Conservation (phyloP, 352 stramenopile genomes). For the Pythium dissimile region DNA sequence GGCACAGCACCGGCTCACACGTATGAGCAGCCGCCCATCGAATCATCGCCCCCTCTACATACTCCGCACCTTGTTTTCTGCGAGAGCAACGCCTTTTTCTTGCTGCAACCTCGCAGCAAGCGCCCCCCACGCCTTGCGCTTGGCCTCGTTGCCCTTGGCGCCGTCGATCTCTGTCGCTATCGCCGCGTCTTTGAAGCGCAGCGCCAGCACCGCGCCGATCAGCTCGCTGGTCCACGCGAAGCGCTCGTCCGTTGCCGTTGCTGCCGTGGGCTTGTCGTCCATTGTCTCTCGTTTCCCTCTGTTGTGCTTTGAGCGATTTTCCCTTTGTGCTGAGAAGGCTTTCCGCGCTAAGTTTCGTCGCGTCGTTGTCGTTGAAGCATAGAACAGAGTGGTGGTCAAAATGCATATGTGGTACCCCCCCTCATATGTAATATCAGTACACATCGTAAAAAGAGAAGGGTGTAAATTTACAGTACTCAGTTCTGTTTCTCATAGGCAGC, state of each 20-base stretch:
- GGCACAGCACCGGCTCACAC: background rate
- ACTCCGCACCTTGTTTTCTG: constrained; percentile 11
- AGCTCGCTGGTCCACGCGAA: constrained; percentile 16
- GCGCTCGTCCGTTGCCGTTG: constrained; percentile 10
- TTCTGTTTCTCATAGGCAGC: no score
- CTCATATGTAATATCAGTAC: no score
- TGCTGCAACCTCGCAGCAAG: constrained; percentile 2
- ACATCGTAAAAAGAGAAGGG: no score
- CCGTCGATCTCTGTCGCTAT: constrained; percentile 4
- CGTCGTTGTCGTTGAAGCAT: no score
- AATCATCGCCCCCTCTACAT: background rate
- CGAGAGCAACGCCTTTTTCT: constrained; percentile 1
- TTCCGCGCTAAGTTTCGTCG: no score
- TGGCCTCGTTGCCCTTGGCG: constrained; percentile 15
- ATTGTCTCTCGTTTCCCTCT: no score
- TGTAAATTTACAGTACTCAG: no score
- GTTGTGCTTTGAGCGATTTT: no score
- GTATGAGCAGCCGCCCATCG: background rate
- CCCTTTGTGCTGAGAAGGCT: no score
- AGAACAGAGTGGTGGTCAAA: no score
- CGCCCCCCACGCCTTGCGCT: constrained; percentile 14
- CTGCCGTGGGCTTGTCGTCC: no score
- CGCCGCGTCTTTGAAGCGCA: constrained; percentile 16
- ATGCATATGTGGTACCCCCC: no score
- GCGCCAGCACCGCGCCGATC: constrained; percentile 13